phyloP scores from a whole-genome alignment of 1,284 basidiomycete species.

The Apiotrichum laibachii region DNA sequence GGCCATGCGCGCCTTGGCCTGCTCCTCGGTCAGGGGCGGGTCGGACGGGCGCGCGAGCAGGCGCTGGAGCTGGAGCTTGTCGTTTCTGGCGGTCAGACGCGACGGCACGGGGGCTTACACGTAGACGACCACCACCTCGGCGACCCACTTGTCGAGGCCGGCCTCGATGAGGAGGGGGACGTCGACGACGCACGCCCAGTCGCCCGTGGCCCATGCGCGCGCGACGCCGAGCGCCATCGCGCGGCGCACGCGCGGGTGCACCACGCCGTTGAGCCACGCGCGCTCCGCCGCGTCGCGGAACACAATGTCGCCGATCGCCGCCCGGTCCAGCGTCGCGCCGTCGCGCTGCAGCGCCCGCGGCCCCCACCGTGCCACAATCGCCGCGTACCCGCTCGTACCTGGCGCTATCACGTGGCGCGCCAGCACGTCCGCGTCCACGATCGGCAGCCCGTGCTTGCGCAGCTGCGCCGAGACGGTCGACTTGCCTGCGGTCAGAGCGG shows the following conservation, averaged over 20 bases:
- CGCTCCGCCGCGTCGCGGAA: constrained; percentile 75
- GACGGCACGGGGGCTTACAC: no score
- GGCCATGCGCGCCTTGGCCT: constrained; percentile 68
- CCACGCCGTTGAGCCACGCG: constrained; percentile 73
- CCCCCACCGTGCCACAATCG: constrained; percentile 73
- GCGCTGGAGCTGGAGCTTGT: constrained; percentile 67
- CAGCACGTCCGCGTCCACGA: constrained; percentile 90
- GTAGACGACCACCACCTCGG: constrained; percentile 80
- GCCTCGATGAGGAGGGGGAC: constrained; percentile 93
- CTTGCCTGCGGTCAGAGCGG: no score
- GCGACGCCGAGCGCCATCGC: constrained; percentile 71
- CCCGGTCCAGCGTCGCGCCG: constrained; percentile 69
- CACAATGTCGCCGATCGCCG: constrained; percentile 77
- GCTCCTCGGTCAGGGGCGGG: constrained; percentile 56
- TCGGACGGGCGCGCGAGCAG: constrained; percentile 65
- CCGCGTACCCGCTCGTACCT: constrained; percentile 68
- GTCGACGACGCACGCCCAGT: constrained; percentile 79
- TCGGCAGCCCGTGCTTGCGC: constrained; percentile 62
- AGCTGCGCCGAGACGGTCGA: constrained; percentile 83
- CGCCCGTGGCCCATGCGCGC: constrained; percentile 70
- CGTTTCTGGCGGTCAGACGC: constrained; percentile 55
- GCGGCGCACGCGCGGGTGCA: constrained; percentile 81
- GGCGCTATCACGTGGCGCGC: constrained; percentile 85
- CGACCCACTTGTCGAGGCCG: constrained; percentile 80
- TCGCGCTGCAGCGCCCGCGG: constrained; percentile 61